Evolutionary conservation across 805 yeast genomes (phyloP), one percentile per base, ranked within the genome.

Genomic region (Metschnikowia noctiluminum): DNA sequence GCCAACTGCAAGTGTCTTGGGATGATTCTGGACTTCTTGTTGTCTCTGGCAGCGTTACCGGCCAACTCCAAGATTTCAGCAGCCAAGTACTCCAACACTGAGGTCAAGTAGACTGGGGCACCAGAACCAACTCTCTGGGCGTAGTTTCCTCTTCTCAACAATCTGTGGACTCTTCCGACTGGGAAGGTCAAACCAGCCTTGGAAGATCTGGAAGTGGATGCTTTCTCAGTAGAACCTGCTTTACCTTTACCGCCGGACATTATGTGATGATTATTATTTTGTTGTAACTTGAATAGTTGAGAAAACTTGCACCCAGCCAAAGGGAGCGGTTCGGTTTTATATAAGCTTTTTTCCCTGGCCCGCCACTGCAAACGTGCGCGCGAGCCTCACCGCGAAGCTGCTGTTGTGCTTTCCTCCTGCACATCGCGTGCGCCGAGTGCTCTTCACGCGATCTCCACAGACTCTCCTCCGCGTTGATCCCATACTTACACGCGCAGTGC

Each of bases 21-120:
- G 63, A 73, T 71, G 44, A 73, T 73, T 73, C 78, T 73, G 68
- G 97, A 85, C 84, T 92, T 94, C 84, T 92, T 92, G 91, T 89
- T 90, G 77, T 73, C 78, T 71, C 78, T 71, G 53, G 78, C 78
- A 47, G 78, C 78, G 65, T 73, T 73, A 69, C 78, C 78, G 50
- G 78, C 77, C 65, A 73, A 73, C 66, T 73, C 78, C 62, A 73
- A 73, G 57, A 73, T 73, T 71, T 73, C 78, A 52, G 78, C 78
- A 49, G 76, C 68, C 64, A 73, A 73, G 65, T 73, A 73, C 64
- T 73, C 78, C 62, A 73, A 71, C 45, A 73, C 78, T 42, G 78
- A 71, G 55, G 78, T 73, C 62, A 73, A 71, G 69, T 73, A 73
- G 45, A 73, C 78, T 62, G 78, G 78, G 53, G 78, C 78, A 69